Percentiles rank a stretch among this genome's conserved stretches.
Conservation (phyloP, 768 basidiomycete genomes). For the Pulveroboletus sp. region DNA sequence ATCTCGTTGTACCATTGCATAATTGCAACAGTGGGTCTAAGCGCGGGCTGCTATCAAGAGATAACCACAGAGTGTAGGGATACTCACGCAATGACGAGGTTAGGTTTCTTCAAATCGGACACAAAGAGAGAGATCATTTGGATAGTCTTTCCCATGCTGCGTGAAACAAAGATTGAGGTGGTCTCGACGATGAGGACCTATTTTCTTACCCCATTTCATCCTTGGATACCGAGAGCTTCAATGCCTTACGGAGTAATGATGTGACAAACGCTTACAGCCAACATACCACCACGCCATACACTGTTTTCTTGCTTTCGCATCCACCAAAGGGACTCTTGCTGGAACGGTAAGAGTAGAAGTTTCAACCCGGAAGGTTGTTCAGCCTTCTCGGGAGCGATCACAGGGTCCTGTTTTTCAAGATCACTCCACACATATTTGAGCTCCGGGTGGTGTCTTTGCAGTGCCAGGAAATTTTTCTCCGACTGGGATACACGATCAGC, state of each 20-base stretch:
- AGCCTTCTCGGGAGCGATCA: constrained; percentile 62
- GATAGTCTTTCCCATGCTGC: constrained; percentile 91
- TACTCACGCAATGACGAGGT: constrained; percentile 88
- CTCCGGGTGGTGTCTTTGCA: constrained; percentile 73
- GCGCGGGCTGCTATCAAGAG: not conserved
- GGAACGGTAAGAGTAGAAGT: constrained; percentile 86
- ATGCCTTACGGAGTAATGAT: not conserved
- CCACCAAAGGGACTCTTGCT: constrained; percentile 92
- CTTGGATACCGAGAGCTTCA: constrained; percentile 32
- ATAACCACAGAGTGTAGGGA: not conserved
- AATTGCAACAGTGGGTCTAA: constrained; percentile 48
- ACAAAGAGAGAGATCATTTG: constrained; percentile 91
- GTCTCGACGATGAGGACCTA: not conserved
- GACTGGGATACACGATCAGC: constrained; percentile 44
- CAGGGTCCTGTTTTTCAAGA: constrained; percentile 55
- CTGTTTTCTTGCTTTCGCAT: constrained; percentile 91
- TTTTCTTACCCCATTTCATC: constrained; percentile 84
- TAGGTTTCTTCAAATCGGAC: constrained; percentile 71
- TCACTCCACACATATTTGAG: constrained; percentile 86
- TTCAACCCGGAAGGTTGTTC: constrained; percentile 82
- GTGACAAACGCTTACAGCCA: constrained; percentile 57
- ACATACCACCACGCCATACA: constrained; percentile 86
- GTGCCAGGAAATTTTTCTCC: constrained; percentile 60
- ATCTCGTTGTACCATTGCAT: constrained; percentile 96
- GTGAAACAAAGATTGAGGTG: constrained; percentile 9